These are phyloP conservation scores for Chaetomium tenue DNA, from an alignment of 495 filamentous ascomycete species.

Conservation along the genomic window DNA sequence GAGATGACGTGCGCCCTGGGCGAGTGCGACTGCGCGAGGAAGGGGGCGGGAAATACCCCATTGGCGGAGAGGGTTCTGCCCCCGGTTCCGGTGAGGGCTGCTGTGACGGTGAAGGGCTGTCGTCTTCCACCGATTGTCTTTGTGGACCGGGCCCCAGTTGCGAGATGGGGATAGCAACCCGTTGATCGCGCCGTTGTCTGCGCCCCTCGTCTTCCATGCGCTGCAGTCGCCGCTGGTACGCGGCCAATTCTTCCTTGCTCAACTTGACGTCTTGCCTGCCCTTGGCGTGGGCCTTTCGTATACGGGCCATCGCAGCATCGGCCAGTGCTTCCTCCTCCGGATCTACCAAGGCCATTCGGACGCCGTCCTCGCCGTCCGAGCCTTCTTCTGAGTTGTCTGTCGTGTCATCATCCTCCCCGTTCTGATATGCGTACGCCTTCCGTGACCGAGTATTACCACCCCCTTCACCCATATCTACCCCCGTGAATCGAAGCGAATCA, in stretches of 20 bases:
- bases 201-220: conserved; percentile 52
- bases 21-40: conserved; percentile 34
- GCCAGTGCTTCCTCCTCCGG: conserved; percentile 71
- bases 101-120: conserved; percentile 18
- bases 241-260: conserved; percentile 69
- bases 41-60: conserved; percentile 44
- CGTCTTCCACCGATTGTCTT: conserved; percentile 11
- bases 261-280: conserved; percentile 76
- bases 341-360: conserved; percentile 50
- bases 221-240: conserved; percentile 63
- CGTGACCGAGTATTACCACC: conserved; percentile 46
- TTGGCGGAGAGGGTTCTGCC: conserved; percentile 32
- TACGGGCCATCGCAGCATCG: conserved; percentile 70
- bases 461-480: conserved; percentile 53
- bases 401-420: conserved; percentile 50
- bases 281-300: conserved; percentile 67
- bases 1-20: conserved; percentile 34
- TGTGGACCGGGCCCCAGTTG: conserved; percentile 36
- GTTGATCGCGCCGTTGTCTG: conserved; percentile 39
- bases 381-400: conserved; percentile 56
- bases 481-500: conserved; percentile 63
- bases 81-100: conserved; percentile 14
- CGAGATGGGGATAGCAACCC: conserved; percentile 44
- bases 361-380: conserved; percentile 53
- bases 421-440: conserved; percentile 46